Percentiles rank a stretch among this genome's conserved stretches.
Conservation (phyloP, 1,284 basidiomycete genomes). For the Phaffia rhodozyma region DNA sequence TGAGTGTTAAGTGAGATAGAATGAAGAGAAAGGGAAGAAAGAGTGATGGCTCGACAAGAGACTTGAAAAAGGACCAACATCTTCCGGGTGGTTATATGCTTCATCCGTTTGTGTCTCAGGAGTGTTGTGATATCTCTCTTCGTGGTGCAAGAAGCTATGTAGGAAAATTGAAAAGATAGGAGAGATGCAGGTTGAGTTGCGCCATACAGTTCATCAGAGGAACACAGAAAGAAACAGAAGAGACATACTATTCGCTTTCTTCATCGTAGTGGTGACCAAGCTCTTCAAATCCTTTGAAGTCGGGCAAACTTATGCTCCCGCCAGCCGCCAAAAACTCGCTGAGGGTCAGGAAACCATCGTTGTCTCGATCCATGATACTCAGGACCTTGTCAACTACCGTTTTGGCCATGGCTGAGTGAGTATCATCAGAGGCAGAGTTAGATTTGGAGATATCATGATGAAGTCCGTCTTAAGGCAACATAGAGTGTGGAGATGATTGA, state of each 20-base stretch:
- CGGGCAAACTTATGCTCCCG: slow-evolving; percentile 54
- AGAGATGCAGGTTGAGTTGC: background rate
- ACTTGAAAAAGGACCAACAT: slow-evolving; percentile 32
- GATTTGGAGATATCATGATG: slow-evolving; percentile 88
- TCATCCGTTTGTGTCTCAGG: slow-evolving; percentile 96
- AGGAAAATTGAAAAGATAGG: background rate
- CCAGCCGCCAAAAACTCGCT: slow-evolving; percentile 74
- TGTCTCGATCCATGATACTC: slow-evolving; percentile 58
- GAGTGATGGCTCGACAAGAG: background rate
- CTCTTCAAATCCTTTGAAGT: slow-evolving; percentile 76
- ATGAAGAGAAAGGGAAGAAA: background rate
- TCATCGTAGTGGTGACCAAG: slow-evolving; percentile 84
- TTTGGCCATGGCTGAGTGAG: slow-evolving; percentile 75
- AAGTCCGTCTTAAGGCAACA: slow-evolving; percentile 50
- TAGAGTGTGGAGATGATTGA: background rate
- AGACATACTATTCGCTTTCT: slow-evolving; percentile 40
- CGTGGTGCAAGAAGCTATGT: slow-evolving; percentile 67
- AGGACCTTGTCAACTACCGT: slow-evolving; percentile 68
- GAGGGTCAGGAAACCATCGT: slow-evolving; percentile 63
- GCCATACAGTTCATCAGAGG: background rate
- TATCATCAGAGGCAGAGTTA: slow-evolving; percentile 65
- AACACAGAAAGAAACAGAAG: background rate
- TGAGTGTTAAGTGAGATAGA: background rate
- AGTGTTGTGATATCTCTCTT: slow-evolving; percentile 86
- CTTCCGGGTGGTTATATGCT: slow-evolving; percentile 84